phyloP scores from a whole-genome alignment of 208 protist genomes.

The Crithidia fasciculata region DNA sequence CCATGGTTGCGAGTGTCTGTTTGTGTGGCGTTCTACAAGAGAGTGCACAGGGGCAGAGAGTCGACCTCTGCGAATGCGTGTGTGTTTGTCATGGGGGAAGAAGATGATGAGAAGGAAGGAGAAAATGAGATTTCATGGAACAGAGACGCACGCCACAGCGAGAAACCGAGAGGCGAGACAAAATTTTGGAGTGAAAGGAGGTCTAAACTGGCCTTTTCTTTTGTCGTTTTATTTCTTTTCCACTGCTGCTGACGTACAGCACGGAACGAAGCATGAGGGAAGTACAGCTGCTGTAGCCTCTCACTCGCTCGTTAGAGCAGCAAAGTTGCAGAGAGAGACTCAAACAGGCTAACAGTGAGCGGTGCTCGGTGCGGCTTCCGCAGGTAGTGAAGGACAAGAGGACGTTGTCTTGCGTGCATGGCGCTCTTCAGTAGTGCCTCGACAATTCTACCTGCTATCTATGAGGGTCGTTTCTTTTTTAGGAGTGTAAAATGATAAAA shows the following conservation, averaged over 20 bases:
- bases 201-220: too few relatives aligned
- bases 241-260: too few relatives aligned
- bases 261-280: too few relatives aligned
- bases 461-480: neutral
- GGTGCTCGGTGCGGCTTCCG: too few relatives aligned
- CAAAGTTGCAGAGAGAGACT: too few relatives aligned
- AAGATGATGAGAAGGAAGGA: neutral
- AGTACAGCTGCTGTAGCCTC: too few relatives aligned
- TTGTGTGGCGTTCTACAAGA: neutral
- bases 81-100: neutral
- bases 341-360: too few relatives aligned
- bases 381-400: neutral
- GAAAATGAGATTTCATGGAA: neutral
- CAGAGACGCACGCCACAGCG: slow-evolving; percentile 6
- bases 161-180: slow-evolving; percentile 4
- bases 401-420: neutral
- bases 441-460: too few relatives aligned
- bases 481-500: slow-evolving; percentile 21
- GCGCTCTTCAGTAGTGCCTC: neutral
- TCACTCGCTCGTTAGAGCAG: too few relatives aligned
- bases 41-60: neutral
- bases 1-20: slow-evolving; percentile 39
- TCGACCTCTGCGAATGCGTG: neutral
- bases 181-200: too few relatives aligned
- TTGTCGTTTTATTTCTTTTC: too few relatives aligned